Percentiles rank a stretch among this genome's conserved stretches.
Conservation (phyloP, 805 yeast species). For the Candida nitratophila region DNA sequence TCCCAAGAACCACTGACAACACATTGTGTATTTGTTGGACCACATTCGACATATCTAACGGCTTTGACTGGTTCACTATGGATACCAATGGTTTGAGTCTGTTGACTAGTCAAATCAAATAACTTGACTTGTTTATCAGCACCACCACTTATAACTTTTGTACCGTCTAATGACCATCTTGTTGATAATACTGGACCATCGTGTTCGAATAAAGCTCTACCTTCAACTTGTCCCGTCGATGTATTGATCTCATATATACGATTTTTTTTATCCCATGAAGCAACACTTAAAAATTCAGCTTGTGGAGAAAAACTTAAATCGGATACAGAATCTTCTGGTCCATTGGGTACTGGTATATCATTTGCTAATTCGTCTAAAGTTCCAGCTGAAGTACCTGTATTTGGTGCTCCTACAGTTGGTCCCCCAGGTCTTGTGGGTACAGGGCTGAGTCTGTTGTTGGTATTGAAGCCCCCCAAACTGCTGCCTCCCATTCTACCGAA, state of each 20-base stretch:
- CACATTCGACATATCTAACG: conserved; percentile 75
- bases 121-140: conserved; percentile 82
- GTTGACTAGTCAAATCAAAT: conserved; percentile 78
- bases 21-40: conserved; percentile 74
- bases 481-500: background rate
- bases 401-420: conserved; percentile 6
- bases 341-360: conserved; percentile 65
- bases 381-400: conserved; percentile 30
- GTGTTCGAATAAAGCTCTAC: conserved; percentile 85
- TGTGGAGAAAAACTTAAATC: conserved; percentile 82
- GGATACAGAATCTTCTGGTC: conserved; percentile 88
- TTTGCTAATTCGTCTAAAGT: conserved; percentile 56
- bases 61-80: conserved; percentile 77
- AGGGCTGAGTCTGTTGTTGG: background rate
- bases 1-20: conserved; percentile 96
- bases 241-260: conserved; percentile 82
- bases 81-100: conserved; percentile 73
- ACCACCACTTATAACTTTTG: conserved; percentile 83
- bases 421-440: background rate
- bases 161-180: conserved; percentile 82
- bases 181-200: conserved; percentile 80
- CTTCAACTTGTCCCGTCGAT: conserved; percentile 70
- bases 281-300: conserved; percentile 71
- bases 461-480: background rate
- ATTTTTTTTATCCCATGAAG: conserved; percentile 94